phyloP scores from a whole-genome alignment of 2,329 filamentous ascomycete genomes.

The Cryphonectria parasitica region DNA sequence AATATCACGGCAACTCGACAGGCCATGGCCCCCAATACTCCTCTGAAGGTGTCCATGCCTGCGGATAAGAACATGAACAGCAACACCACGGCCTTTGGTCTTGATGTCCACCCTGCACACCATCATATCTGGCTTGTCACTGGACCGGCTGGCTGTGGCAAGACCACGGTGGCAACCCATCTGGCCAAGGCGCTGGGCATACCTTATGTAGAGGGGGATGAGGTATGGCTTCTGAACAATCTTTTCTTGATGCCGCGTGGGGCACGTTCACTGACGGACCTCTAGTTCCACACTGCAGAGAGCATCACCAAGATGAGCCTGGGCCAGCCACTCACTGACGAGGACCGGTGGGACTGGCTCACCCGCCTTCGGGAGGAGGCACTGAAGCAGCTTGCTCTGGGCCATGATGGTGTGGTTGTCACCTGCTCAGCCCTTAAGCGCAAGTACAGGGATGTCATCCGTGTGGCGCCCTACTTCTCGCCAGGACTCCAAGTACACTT shows the following conservation, averaged over 20 bases:
- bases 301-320: constrained; percentile 92
- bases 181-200: constrained; percentile 65
- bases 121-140: constrained; percentile 83
- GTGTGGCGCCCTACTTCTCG: constrained; percentile 76
- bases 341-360: constrained; percentile 98
- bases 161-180: constrained; percentile 73
- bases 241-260: background rate
- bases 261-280: background rate
- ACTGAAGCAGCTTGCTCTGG: constrained; percentile 57
- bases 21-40: constrained; percentile 37
- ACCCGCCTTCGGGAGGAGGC: constrained; percentile 74
- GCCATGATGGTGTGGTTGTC: constrained; percentile 79
- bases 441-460: constrained; percentile 93
- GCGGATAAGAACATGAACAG: constrained; percentile 38
- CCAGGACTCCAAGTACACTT: constrained; percentile 83
- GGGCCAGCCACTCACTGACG: constrained; percentile 84
- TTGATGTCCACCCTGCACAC: constrained; percentile 38
- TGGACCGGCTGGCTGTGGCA: constrained; percentile 78
- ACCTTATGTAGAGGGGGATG: constrained; percentile 78
- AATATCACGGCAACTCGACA: constrained; percentile 34
- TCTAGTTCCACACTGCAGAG: constrained; percentile 71
- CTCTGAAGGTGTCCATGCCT: constrained; percentile 31
- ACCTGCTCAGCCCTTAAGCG: constrained; percentile 96
- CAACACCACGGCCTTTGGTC: constrained; percentile 36
- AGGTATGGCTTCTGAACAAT: constrained; percentile 57